Percentiles rank a stretch among this genome's conserved stretches.
These are phyloP conservation scores for Suillus weaverae DNA, from an alignment of 768 basidiomycete species.

Conservation along the genomic window DNA sequence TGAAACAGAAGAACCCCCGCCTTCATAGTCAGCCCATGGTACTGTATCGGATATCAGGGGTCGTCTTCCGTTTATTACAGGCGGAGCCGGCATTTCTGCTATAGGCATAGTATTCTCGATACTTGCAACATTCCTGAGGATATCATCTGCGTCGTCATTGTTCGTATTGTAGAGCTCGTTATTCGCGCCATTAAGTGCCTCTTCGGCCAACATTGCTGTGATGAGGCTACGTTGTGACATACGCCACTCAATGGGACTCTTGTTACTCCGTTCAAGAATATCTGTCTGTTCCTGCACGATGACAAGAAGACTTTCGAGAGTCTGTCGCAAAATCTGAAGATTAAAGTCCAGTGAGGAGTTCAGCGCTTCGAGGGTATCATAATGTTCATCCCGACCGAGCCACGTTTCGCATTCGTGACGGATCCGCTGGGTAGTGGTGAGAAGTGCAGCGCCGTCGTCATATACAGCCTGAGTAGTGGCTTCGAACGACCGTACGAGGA, in stretches of 20 bases:
- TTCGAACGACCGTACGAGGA: slow-evolving; percentile 49
- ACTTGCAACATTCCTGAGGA: slow-evolving; percentile 13
- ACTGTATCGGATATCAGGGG: background rate
- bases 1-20: background rate
- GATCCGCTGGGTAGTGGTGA: slow-evolving; percentile 39
- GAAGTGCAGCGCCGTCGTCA: slow-evolving; percentile 45
- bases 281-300: slow-evolving; percentile 42
- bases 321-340: slow-evolving; percentile 35
- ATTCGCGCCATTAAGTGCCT: slow-evolving; percentile 19
- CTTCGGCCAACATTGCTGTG: slow-evolving; percentile 26
- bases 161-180: slow-evolving; percentile 10
- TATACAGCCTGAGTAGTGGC: slow-evolving; percentile 49
- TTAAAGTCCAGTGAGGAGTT: slow-evolving; percentile 34
- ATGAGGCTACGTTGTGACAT: slow-evolving; percentile 42
- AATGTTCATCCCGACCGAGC: slow-evolving; percentile 22
- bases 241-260: slow-evolving; percentile 46
- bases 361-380: slow-evolving; percentile 32
- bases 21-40: slow-evolving; percentile 18
- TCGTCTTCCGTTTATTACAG: slow-evolving; percentile 16
- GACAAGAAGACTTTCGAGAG: slow-evolving; percentile 38
- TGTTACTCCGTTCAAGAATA: slow-evolving; percentile 38
- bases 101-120: slow-evolving; percentile 3
- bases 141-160: slow-evolving; percentile 14
- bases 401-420: slow-evolving; percentile 26
- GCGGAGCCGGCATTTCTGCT: slow-evolving; percentile 11